Base-by-base conservation (phyloP, 345 rosid species). In the Lepidium didymum region DNA sequence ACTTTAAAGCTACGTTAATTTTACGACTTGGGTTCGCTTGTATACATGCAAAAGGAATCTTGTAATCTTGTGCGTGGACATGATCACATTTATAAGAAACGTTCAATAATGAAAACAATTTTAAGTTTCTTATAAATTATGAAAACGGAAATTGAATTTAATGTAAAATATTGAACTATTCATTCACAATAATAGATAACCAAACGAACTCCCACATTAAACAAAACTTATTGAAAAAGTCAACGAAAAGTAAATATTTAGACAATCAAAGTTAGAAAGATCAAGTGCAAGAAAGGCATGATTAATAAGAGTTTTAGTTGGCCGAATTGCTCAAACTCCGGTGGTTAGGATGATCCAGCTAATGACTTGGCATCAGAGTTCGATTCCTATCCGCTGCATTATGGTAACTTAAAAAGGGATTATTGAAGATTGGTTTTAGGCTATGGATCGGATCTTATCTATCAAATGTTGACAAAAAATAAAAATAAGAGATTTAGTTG, bases 1-100 rank as follows among this genome's bases (percentile, higher is more conserved):
- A 38, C 78, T 67, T 74, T 67, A 9, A 74, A 74, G 73, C 64
- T 61, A 74, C 78, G 69, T 74, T 54, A 60, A 10, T 27, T 74
- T 67, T 74, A 60, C 68, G 52, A 43, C 11, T 73, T 59, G 47
- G 43, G 18, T 51, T 42, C 33, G 67, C 23, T 73, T 65, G 77
- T 72, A 47, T 16, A 49, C 3, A 8, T 65, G 61, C 55, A 73
- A 73, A 73, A 50, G 47, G 61, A 67, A 73, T 65, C 55, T 57
- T 73, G 61, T 49, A 64, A 64, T 38, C 33, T 56, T 70, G 70
- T 59, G 70, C 70, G 38, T 64, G 64, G 58, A 53, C 50, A n/a
- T 51, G 68, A 49, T 13, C 34, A 38, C 23, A 21, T 33, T 51
- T 13, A 19, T 9, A 18, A 29, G 8, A 31, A 29, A 43, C 14